Evolutionary conservation across 257 asterid species (phyloP), one percentile per base, ranked within the genome.

Genomic region (Asclepias syriaca): DNA sequence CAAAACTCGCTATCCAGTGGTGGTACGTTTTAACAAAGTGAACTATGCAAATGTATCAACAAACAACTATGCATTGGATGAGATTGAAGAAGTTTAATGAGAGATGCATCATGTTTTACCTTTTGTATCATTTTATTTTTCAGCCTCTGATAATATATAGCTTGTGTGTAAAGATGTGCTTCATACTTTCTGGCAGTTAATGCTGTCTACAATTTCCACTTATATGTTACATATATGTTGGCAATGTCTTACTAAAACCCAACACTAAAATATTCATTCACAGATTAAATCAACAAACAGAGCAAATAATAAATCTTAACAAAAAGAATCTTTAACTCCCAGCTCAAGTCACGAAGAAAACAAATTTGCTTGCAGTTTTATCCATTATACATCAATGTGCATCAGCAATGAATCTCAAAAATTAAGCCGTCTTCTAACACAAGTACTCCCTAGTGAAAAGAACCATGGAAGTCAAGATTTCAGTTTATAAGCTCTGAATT

Each of bases 31-130:
- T 83, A 84, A 83, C 89, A 93, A 93, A 77, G 98, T 90, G 86
- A 93, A 93, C 70, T 93, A 90, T 70, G 96, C 98, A 0, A 93
- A 90, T 78, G 87, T 93, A 69, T 93, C 98, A 0, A 90, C 98
- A 74, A 93, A 93, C 98, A 93, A 93, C 87, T 93, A 89, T 54
- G 96, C 96, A 32, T 80, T 93, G 88, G 98, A 90, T 73, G 98
- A 93, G 84, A 83, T 93, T 1, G 88, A 90, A 71, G 75, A 79
- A 68, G 85, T 89, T 43, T 66, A 70, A 73, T 86, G 79, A 86
- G 71, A 6, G 22, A 18, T 6, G 18, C 16, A 46, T 67, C 22
- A 0, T 67, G 72, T 50, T 29, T 24, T 16, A 16, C 43, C 48
- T 43, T 66, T 45, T 43, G 37, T 66, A n/a, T 46, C 34, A 21